Evolutionary conservation across 2,329 filamentous ascomycete species (phyloP).

Genomic region (Grosmannia serpens): DNA sequence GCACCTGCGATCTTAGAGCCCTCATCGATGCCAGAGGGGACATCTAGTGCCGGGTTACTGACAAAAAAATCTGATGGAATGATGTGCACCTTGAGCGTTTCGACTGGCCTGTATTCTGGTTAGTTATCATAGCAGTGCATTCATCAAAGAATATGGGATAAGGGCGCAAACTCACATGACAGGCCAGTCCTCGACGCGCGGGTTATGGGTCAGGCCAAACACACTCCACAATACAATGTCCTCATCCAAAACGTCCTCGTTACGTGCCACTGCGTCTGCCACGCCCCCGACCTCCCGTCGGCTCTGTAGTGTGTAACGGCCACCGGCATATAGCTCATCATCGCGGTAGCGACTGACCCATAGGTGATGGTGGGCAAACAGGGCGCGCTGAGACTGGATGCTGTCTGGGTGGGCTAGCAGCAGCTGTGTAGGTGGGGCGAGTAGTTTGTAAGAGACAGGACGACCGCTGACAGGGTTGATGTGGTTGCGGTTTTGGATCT

Average conservation of each 20-base stretch:
- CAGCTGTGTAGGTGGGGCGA: slow-evolving; percentile 31
- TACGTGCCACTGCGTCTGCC: slow-evolving; percentile 18
- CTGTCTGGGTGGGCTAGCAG: slow-evolving; percentile 28
- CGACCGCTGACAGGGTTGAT: slow-evolving; percentile 29
- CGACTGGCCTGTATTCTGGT: slow-evolving; percentile 29
- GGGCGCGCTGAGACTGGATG: slow-evolving; percentile 27
- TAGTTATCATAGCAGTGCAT: too few relatives aligned
- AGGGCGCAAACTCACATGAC: slow-evolving; percentile 35
- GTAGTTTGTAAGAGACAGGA: slow-evolving; percentile 33
- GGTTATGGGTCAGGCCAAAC: slow-evolving; percentile 52
- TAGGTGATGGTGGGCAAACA: slow-evolving; percentile 29
- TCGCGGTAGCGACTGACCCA: slow-evolving; percentile 34
- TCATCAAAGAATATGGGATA: too few relatives aligned
- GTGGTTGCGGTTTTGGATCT: slow-evolving; percentile 32
- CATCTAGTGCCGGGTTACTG: slow-evolving; percentile 37
- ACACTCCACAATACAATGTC: slow-evolving; percentile 41
- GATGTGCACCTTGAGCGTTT: slow-evolving; percentile 37
- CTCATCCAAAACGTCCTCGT: slow-evolving; percentile 14
- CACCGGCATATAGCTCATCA: slow-evolving; percentile 30
- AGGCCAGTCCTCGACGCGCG: slow-evolving; percentile 54
- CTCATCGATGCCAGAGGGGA: slow-evolving; percentile 25
- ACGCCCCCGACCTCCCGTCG: slow-evolving; percentile 20
- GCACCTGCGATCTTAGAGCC: background rate
- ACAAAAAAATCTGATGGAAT: slow-evolving; percentile 44
- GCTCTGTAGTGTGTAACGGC: slow-evolving; percentile 35